Percentiles rank a stretch among this genome's conserved stretches.
Evolutionary conservation across 176 grass and related monocot species (phyloP).

Genomic region (Raddia guianensis): DNA sequence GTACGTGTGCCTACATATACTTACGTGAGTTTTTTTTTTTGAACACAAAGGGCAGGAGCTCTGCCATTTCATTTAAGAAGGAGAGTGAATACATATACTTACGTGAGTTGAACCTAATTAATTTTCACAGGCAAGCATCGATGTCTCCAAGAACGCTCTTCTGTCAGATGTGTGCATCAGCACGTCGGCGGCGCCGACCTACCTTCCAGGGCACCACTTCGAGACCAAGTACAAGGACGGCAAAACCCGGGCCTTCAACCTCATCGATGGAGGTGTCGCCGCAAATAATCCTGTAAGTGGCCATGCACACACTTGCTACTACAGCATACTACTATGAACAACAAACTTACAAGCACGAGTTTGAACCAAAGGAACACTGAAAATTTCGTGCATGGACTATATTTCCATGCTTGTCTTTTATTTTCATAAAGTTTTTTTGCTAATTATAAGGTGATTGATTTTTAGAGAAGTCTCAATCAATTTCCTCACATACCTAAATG

Average conservation of each 20-base stretch:
- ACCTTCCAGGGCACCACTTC: conserved; percentile 55
- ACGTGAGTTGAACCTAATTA: neutral
- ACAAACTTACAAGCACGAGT: no score
- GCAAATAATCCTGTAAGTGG: conserved; percentile 67
- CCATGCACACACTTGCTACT: no score
- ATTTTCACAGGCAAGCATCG: neutral
- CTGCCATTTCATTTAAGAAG: no score
- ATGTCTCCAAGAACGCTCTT: conserved; percentile 49
- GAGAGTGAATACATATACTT: neutral
- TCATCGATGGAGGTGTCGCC: conserved; percentile 65
- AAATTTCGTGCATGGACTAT: no score
- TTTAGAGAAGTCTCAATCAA: no score
- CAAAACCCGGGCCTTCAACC: conserved; percentile 52
- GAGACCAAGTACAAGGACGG: conserved; percentile 46
- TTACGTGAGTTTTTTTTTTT: conserved; percentile 12
- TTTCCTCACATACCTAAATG: no score
- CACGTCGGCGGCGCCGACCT: conserved; percentile 57
- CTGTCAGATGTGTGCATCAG: conserved; percentile 64
- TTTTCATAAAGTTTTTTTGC: no score
- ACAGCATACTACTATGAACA: no score
- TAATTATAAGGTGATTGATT: no score
- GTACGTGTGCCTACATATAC: neutral
- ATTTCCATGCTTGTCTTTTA: no score
- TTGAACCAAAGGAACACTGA: no score
- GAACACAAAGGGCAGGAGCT: no score